phyloP scores from a whole-genome alignment of 2,329 filamentous ascomycete genomes.

The Cryoendolithus antarcticus region DNA sequence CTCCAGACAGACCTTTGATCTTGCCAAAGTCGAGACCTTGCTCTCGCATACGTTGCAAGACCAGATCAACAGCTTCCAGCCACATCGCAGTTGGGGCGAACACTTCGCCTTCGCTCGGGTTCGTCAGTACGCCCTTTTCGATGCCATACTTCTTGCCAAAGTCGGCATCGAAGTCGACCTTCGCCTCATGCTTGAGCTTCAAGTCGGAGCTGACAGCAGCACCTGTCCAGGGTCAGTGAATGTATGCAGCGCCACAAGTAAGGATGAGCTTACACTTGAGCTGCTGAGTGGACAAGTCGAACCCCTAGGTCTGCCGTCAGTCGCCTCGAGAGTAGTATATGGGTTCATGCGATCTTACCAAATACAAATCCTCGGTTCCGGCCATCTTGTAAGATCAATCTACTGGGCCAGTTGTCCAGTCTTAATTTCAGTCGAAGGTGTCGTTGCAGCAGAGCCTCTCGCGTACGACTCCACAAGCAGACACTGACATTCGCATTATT shows the following conservation, averaged over 20 bases:
- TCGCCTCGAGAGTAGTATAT: too few species aligned
- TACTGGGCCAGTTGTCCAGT: too few species aligned
- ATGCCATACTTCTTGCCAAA: slow-evolving; percentile 53
- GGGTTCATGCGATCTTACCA: too few species aligned
- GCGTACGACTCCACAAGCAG: too few species aligned
- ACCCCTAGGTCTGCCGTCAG: slow-evolving; percentile 39
- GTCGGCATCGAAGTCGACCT: slow-evolving; percentile 90
- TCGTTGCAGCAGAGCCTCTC: too few species aligned
- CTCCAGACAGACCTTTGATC: slow-evolving; percentile 74
- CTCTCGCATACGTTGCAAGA: slow-evolving; percentile 62
- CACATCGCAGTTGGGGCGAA: slow-evolving; percentile 89
- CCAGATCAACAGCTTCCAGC: slow-evolving; percentile 83
- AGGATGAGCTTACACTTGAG: slow-evolving; percentile 57
- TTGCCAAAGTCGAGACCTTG: slow-evolving; percentile 59
- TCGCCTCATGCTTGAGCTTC: slow-evolving; percentile 69
- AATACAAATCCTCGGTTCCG: too few species aligned
- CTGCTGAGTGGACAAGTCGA: slow-evolving; percentile 94
- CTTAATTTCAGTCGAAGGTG: too few species aligned
- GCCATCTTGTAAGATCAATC: too few species aligned
- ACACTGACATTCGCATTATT: too few species aligned
- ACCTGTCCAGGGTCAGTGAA: slow-evolving; percentile 34
- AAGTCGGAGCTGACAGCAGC: slow-evolving; percentile 76
- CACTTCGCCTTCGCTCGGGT: slow-evolving; percentile 73
- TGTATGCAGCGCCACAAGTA: background rate
- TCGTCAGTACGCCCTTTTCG: slow-evolving; percentile 75